Conservation (phyloP, 495 filamentous ascomycete species). For the Aspergillus campestris region DNA sequence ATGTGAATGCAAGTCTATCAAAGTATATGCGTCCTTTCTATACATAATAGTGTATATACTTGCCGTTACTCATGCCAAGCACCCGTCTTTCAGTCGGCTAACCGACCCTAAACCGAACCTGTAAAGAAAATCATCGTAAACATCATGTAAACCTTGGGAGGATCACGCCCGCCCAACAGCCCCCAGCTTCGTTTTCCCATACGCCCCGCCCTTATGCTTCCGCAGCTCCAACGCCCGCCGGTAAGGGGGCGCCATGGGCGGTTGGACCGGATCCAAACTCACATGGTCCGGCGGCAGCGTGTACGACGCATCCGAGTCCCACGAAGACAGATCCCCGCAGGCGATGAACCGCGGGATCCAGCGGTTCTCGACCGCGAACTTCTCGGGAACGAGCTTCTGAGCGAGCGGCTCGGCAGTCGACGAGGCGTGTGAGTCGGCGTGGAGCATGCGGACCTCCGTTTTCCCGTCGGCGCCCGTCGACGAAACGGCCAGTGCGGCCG, state of each 20-base stretch:
- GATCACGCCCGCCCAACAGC: slow-evolving; percentile 19
- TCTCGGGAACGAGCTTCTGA: slow-evolving; percentile 18
- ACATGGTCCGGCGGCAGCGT: slow-evolving; percentile 67
- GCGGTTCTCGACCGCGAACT: slow-evolving; percentile 37
- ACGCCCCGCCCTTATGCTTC: slow-evolving; percentile 65
- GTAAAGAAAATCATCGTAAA: slow-evolving; percentile 6
- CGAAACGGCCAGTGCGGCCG: not conserved
- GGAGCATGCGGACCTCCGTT: slow-evolving; percentile 20
- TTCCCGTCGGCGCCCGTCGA: slow-evolving; percentile 1
- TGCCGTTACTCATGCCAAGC: no score
- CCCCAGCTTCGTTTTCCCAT: slow-evolving; percentile 63
- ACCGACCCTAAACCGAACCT: not conserved
- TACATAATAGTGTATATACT: no score
- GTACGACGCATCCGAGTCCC: slow-evolving; percentile 92
- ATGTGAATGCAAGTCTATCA: no score
- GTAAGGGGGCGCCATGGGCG: slow-evolving; percentile 92
- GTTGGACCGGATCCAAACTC: slow-evolving; percentile 87
- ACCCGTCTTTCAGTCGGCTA: no score
- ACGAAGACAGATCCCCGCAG: slow-evolving; percentile 90
- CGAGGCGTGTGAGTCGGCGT: slow-evolving; percentile 16
- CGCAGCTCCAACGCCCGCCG: slow-evolving; percentile 81
- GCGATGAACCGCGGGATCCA: slow-evolving; percentile 95
- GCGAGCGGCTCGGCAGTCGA: slow-evolving; percentile 13
- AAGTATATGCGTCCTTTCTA: no score
- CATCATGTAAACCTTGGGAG: not conserved